Base-by-base conservation (phyloP, 768 basidiomycete species). In the Trametopsis cervina region DNA sequence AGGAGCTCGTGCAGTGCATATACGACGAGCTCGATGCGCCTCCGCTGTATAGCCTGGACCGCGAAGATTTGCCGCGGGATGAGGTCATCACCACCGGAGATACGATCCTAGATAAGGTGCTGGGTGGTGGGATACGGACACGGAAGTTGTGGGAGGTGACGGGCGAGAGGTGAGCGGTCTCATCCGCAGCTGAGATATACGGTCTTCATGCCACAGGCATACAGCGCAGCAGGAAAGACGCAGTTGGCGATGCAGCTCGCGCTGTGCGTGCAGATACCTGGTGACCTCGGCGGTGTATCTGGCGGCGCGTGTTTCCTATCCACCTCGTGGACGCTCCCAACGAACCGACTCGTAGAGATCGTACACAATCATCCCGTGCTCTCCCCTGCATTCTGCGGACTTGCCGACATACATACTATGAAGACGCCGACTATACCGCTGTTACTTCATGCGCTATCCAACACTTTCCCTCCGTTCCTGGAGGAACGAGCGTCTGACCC, bases 191-290 rank as follows among this genome's bases (percentile, higher is more conserved):
- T 20, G 44, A 17, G 17, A 43, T 47, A 40, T 13, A 22, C 22
- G 12, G 20, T 27, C 37, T 18, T 23, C 21, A 45, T 39, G 47
- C 23, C 15, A 23, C 29, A 4, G 17, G 12, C 1, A 35, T 29
- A 13, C 61, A 99, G 96, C 61, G 85, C 92, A 20, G 82, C 95
- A 22, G 96, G 96, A 33, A 99, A 99, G 68, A 92, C 92, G 0
- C 93, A 98, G 57, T 66, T 98, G 4, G 88, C 86, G 3, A 71
- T 99, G 12, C 92, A 94, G 55, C 74, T 91, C 17, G 80, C 89
- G 3, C 69, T 95, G 24, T 71, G 77, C 18, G 85, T 88, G 0
- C 94, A 97, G 61, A 71, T 89, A 0, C 80, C 87, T 20, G 57
- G 18, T 40, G 59, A 63, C 38, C 65, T 71, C 4, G 80, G 80